Percentiles rank a stretch among this genome's conserved stretches.
phyloP scores from a whole-genome alignment of 441 rosid species.

The Melastoma candidum region DNA sequence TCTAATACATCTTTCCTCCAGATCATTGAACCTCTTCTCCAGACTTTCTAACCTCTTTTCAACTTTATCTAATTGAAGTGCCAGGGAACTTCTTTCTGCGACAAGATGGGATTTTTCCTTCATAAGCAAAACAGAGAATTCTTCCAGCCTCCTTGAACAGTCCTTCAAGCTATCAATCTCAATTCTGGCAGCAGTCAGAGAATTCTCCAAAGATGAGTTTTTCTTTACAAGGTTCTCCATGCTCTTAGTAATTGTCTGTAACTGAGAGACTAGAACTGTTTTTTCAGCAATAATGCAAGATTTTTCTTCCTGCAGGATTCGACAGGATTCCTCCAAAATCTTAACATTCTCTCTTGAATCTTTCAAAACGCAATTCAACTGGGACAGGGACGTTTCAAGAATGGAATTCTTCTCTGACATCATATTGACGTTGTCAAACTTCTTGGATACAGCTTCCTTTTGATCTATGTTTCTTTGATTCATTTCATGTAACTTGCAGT shows the following conservation, averaged over 20 bases:
- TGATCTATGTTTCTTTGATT: slow-evolving; percentile 30
- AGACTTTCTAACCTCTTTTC: slow-evolving; percentile 51
- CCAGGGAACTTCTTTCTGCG: slow-evolving; percentile 40
- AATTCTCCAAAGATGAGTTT: slow-evolving; percentile 40
- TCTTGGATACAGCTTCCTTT: slow-evolving; percentile 26
- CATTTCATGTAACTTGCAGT: slow-evolving; percentile 37
- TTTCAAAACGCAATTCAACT: slow-evolving; percentile 33
- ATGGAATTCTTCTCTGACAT: slow-evolving; percentile 44
- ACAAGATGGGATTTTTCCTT: slow-evolving; percentile 44
- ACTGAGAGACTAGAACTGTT: slow-evolving; percentile 65
- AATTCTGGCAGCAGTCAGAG: slow-evolving; percentile 43
- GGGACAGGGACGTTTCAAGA: slow-evolving; percentile 40
- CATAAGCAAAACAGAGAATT: slow-evolving; percentile 45
- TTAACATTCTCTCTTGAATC: slow-evolving; percentile 35
- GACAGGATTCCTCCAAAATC: slow-evolving; percentile 47
- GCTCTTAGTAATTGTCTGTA: slow-evolving; percentile 57
- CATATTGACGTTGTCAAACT: slow-evolving; percentile 38
- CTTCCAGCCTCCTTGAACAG: slow-evolving; percentile 56
- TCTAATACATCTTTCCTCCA: slow-evolving; percentile 37
- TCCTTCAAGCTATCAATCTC: slow-evolving; percentile 57
- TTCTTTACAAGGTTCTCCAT: slow-evolving; percentile 57
- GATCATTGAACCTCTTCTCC: slow-evolving; percentile 51
- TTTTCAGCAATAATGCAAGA: slow-evolving; percentile 37
- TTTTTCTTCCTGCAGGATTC: slow-evolving; percentile 54
- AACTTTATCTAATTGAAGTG: slow-evolving; percentile 36